Percentiles rank a stretch among this genome's conserved stretches.
phyloP scores from a whole-genome alignment of 495 filamentous ascomycete species.

The Neurospora sp. region DNA sequence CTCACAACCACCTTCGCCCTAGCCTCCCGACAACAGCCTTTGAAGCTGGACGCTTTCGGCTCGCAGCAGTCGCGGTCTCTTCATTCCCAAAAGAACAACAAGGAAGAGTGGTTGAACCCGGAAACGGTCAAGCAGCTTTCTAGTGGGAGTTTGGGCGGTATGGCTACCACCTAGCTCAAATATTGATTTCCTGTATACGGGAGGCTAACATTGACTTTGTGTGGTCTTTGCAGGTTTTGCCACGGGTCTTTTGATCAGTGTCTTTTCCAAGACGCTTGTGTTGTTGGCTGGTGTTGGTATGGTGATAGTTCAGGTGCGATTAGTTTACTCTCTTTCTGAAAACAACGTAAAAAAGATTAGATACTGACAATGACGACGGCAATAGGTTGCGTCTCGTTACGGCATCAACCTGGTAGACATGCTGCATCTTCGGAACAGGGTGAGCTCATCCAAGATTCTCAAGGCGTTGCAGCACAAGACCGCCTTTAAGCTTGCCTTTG shows the following conservation, averaged over 20 bases:
- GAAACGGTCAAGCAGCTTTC: constrained; percentile 57
- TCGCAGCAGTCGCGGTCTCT: not conserved
- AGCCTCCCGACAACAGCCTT: constrained; percentile 14
- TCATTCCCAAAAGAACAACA: constrained; percentile 1
- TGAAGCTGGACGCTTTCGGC: constrained; percentile 19
- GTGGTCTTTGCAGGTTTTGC: constrained; percentile 42
- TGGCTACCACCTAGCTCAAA: not conserved
- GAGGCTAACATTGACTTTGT: not conserved
- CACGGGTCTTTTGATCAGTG: constrained; percentile 57
- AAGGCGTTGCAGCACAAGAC: constrained; percentile 53
- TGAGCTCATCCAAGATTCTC: constrained; percentile 44
- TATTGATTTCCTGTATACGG: not conserved
- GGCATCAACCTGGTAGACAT: constrained; percentile 54
- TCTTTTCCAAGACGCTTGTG: constrained; percentile 67
- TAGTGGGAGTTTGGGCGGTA: constrained; percentile 56
- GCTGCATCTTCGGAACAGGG: constrained; percentile 25
- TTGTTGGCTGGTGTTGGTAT: constrained; percentile 62
- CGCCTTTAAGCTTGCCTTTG: constrained; percentile 73
- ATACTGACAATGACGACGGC: not conserved
- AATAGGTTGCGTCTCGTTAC: constrained; percentile 57
- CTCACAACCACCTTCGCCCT: constrained; percentile 16
- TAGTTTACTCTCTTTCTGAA: not conserved
- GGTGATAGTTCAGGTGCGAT: constrained; percentile 58
- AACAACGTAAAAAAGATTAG: not conserved
- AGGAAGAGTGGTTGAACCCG: constrained; percentile 33